A percentile compares a stretch with the other conserved stretches of the same genome.
Evolutionary conservation across 2,329 filamentous ascomycete species (phyloP).

Genomic region (Cryphonectria japonica): DNA sequence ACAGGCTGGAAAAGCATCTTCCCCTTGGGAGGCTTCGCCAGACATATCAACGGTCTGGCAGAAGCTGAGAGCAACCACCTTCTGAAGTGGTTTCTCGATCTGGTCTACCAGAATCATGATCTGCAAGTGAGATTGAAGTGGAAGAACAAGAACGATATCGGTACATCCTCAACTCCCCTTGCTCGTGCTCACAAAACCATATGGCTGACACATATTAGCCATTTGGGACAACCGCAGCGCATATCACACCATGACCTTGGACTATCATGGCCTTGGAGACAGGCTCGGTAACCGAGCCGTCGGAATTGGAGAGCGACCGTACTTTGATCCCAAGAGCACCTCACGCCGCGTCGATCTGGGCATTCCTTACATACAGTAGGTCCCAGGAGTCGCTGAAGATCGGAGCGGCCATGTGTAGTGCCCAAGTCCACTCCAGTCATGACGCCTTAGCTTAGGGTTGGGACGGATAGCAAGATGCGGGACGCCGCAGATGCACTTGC

Average conservation of each 20-base stretch:
- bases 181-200: conserved; percentile 8
- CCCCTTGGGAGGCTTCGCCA: conserved; percentile 46
- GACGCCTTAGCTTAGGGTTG: background rate
- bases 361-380: conserved; percentile 15
- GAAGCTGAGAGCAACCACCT: conserved; percentile 47
- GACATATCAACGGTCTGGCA: conserved; percentile 48
- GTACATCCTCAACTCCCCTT: conserved; percentile 30
- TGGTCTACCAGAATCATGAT: conserved; percentile 52
- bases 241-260: conserved; percentile 58
- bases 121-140: conserved; percentile 53
- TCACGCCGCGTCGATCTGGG: conserved; percentile 46
- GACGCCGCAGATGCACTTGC: background rate
- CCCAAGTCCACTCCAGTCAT: background rate
- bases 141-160: conserved; percentile 48
- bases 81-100: conserved; percentile 45
- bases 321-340: conserved; percentile 54
- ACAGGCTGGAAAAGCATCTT: conserved; percentile 65
- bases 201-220: conserved; percentile 36
- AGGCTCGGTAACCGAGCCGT: conserved; percentile 57
- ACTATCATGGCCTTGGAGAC: conserved; percentile 56
- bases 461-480: background rate
- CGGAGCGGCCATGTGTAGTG: background rate
- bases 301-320: conserved; percentile 58
- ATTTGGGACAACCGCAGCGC: conserved; percentile 66
- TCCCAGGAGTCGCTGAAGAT: background rate